Percentiles rank a stretch among this genome's conserved stretches.
phyloP scores from a whole-genome alignment of 2,329 filamentous ascomycete genomes.

The Acrocalymma vagum region DNA sequence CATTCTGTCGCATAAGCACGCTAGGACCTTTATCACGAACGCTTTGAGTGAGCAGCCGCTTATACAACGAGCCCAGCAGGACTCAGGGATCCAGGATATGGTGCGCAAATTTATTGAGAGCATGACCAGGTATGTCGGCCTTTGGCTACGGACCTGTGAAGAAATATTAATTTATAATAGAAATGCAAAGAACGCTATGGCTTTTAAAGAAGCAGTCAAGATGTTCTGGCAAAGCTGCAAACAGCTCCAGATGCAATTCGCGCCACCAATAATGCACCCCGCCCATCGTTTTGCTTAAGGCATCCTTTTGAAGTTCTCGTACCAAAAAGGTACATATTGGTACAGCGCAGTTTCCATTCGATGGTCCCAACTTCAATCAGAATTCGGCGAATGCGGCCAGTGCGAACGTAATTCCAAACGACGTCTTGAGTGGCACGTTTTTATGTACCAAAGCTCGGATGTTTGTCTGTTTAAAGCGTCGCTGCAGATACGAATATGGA shows the following conservation, averaged over 20 bases:
- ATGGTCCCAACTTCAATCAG: constrained; percentile 31
- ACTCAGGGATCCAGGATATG: constrained; percentile 35
- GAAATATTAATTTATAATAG: constrained; percentile 37
- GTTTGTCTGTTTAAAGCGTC: constrained; percentile 60
- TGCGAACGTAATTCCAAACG: constrained; percentile 77
- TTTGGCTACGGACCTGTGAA: background rate
- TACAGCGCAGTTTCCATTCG: constrained; percentile 11
- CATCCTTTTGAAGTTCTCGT: constrained; percentile 5
- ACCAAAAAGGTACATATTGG: no score
- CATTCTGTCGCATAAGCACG: constrained; percentile 40
- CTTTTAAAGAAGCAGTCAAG: constrained; percentile 46
- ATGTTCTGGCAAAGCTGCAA: constrained; percentile 47
- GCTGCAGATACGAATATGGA: constrained; percentile 58
- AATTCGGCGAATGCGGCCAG: constrained; percentile 72
- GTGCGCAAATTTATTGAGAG: constrained; percentile 46
- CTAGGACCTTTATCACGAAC: constrained; percentile 38
- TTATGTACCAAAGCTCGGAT: constrained; percentile 62
- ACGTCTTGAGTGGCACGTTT: constrained; percentile 71
- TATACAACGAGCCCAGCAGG: constrained; percentile 37
- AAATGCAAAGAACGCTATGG: constrained; percentile 39
- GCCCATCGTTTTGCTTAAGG: constrained; percentile 33
- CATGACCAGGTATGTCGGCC: constrained; percentile 34
- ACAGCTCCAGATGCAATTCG: constrained; percentile 45
- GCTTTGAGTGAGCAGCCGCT: constrained; percentile 40
- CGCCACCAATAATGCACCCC: constrained; percentile 38